Conservation (phyloP, 208 protist species). For the Polymyxa betae region DNA sequence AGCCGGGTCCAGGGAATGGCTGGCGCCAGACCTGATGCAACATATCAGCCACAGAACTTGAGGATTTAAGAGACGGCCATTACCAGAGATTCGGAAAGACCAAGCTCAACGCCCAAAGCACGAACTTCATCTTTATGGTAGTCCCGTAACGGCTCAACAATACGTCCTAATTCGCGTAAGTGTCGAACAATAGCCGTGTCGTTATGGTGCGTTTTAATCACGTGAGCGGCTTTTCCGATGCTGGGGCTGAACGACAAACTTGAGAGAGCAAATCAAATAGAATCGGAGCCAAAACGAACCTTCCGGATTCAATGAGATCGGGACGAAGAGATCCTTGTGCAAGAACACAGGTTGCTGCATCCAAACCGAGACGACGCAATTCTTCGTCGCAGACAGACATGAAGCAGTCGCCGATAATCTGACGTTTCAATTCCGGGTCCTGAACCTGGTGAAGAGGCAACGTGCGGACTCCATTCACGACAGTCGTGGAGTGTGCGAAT, state of each 20-base stretch:
- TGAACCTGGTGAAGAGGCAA: constrained; percentile 60
- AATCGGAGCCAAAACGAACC: constrained; percentile 45
- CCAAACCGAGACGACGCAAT: constrained; percentile 39
- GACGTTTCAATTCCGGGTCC: constrained; percentile 90
- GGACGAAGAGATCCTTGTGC: constrained; percentile 86
- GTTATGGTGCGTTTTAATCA: constrained; percentile 98
- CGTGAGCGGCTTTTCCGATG: constrained; percentile 75
- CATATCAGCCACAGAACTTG: not conserved
- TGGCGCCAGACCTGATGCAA: constrained; percentile 80
- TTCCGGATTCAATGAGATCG: constrained; percentile 91
- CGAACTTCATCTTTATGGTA: constrained; percentile 96
- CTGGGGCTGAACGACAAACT: not conserved
- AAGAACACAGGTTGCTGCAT: not conserved
- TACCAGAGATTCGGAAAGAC: constrained; percentile 83
- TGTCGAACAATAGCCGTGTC: constrained; percentile 89
- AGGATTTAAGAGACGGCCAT: not conserved
- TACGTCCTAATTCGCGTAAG: constrained; percentile 85
- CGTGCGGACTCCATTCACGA: constrained; percentile 71
- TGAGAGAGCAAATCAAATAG: constrained; percentile 44
- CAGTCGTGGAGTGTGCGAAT: constrained; percentile 74
- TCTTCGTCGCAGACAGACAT: constrained; percentile 77
- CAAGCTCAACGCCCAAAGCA: constrained; percentile 86
- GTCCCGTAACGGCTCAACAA: constrained; percentile 92
- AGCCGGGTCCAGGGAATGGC: constrained; percentile 95
- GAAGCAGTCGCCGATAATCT: constrained; percentile 97